phyloP scores from a whole-genome alignment of 2,329 filamentous ascomycete genomes.

The Drechmeria coniospora region DNA sequence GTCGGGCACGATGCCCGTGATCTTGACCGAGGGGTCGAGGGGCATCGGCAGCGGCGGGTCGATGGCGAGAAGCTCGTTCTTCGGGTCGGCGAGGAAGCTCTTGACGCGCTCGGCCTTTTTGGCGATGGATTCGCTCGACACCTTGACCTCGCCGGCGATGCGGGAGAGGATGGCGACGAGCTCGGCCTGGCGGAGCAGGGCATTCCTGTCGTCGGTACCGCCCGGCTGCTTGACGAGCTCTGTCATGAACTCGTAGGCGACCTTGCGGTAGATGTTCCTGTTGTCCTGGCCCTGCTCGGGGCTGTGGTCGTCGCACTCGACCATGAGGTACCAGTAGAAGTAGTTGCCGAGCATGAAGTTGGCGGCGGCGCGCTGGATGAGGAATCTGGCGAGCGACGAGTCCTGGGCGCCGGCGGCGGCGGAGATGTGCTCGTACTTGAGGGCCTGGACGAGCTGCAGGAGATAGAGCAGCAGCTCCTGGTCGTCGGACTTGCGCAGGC shows the following conservation, averaged over 20 bases:
- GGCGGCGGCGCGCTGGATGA: constrained; percentile 73
- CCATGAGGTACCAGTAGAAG: constrained; percentile 97
- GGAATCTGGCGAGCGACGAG: constrained; percentile 76
- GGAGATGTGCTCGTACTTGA: constrained; percentile 79
- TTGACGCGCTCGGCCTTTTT: constrained; percentile 77
- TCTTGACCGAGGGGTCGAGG: constrained; percentile 66
- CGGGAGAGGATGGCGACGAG: constrained; percentile 75
- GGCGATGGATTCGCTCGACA: constrained; percentile 59
- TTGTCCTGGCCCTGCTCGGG: constrained; percentile 60
- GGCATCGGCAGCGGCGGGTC: constrained; percentile 79
- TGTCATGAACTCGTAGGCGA: constrained; percentile 92
- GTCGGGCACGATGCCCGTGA: constrained; percentile 68
- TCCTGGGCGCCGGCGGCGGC: constrained; percentile 44
- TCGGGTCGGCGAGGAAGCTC: constrained; percentile 69
- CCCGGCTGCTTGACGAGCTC: constrained; percentile 59
- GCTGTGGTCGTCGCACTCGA: constrained; percentile 80
- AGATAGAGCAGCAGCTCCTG: constrained; percentile 83
- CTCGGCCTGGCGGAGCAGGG: constrained; percentile 74
- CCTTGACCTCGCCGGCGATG: constrained; percentile 77
- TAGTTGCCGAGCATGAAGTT: constrained; percentile 91
- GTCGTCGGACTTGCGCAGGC: constrained; percentile 82
- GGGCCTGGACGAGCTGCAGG: constrained; percentile 82
- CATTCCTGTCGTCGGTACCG: constrained; percentile 59
- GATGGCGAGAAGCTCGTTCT: constrained; percentile 72
- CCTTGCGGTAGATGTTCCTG: constrained; percentile 76